A percentile compares a stretch with the other conserved stretches of the same genome.
phyloP scores from a whole-genome alignment of 208 protist genomes.

The Acanthamoeba culbertsoni region DNA sequence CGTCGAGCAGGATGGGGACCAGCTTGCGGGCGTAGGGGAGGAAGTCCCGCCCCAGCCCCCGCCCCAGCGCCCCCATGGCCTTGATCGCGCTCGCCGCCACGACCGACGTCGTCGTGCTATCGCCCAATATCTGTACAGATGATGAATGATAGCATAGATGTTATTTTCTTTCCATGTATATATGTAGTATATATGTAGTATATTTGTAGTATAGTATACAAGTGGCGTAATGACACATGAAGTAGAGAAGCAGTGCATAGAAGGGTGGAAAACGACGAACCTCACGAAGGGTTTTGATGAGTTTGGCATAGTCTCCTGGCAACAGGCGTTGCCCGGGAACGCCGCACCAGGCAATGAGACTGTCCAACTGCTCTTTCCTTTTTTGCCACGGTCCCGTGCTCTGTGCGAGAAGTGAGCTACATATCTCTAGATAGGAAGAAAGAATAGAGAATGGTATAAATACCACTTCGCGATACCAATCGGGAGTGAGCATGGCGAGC shows the following conservation, averaged over 20 bases:
- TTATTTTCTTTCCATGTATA: not conserved
- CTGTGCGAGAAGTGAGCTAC: not conserved
- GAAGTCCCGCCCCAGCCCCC: slow-evolving; percentile 19
- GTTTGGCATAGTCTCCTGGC: slow-evolving; percentile 22
- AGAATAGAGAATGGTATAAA: too few species aligned
- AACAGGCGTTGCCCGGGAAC: not conserved
- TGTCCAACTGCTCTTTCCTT: slow-evolving; percentile 33
- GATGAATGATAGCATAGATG: not conserved
- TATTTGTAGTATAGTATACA: too few species aligned
- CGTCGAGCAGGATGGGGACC: not conserved
- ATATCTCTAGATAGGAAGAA: too few species aligned
- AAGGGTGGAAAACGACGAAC: not conserved
- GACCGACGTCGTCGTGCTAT: not conserved
- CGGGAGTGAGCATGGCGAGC: not conserved
- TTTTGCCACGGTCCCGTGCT: not conserved
- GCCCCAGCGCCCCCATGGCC: not conserved
- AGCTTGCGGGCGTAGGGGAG: not conserved
- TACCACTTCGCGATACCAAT: slow-evolving; percentile 48
- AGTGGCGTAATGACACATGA: too few species aligned
- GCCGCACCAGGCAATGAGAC: not conserved
- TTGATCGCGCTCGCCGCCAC: slow-evolving; percentile 12
- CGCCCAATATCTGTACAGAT: not conserved
- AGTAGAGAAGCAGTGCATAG: not conserved
- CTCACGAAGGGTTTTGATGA: slow-evolving; percentile 17
- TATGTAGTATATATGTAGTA: not conserved